These are phyloP conservation scores for Pseudozyma tsukubaensis DNA, from an alignment of 1,284 basidiomycete species.

Conservation along the genomic window DNA sequence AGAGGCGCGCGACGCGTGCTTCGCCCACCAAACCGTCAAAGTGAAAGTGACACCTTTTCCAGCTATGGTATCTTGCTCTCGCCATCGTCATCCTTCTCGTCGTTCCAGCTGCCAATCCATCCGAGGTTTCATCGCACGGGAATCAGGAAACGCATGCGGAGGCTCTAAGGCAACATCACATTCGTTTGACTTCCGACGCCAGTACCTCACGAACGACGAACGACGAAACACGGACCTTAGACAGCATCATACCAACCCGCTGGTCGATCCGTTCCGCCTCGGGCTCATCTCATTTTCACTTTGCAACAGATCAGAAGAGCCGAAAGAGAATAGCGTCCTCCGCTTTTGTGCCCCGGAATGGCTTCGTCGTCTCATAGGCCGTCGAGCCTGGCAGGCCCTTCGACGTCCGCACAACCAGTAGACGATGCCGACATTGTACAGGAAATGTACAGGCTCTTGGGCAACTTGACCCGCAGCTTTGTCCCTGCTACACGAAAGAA, in stretches of 20 bases:
- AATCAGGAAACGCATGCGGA: no score
- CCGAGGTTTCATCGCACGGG: no score
- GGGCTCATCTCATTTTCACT: no score
- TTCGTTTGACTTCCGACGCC: no score
- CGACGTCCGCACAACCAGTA: conserved; percentile 13
- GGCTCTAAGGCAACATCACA: no score
- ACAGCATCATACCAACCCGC: no score
- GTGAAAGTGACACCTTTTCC: neutral
- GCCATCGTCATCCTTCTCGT: neutral
- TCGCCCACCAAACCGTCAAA: neutral
- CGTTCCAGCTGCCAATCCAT: no score
- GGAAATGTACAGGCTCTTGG: conserved; percentile 47
- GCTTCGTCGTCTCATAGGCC: conserved; percentile 24
- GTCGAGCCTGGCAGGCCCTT: conserved; percentile 5
- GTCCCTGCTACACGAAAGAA: conserved; percentile 50
- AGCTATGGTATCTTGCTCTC: neutral
- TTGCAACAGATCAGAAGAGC: no score
- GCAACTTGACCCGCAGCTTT: conserved; percentile 49
- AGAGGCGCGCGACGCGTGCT: conserved; percentile 6
- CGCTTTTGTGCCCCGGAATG: conserved; percentile 6
- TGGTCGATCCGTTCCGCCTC: no score
- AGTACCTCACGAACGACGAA: no score
- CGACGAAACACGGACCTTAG: no score
- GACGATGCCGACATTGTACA: conserved; percentile 47
- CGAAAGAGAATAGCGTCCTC: no score